Evolutionary conservation across 129 eudicot species (phyloP).

Genomic region (Flaveria robusta): DNA sequence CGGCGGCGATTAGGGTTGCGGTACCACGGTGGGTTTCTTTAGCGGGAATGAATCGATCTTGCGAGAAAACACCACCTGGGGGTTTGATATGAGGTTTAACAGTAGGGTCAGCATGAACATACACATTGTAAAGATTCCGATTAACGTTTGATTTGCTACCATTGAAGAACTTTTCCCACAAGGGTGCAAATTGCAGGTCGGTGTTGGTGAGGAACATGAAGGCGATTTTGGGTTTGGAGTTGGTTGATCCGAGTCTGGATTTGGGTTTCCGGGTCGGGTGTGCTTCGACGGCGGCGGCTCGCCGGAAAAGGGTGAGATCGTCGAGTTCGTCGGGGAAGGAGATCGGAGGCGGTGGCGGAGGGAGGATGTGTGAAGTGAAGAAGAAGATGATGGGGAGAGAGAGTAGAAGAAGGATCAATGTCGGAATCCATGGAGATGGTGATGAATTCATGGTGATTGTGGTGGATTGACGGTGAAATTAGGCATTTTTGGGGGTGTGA

Average conservation of each 20-base stretch:
- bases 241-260: conserved; percentile 49
- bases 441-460: conserved; percentile 19
- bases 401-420: conserved; percentile 36
- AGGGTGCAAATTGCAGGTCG: conserved; percentile 57
- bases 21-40: conserved; percentile 62
- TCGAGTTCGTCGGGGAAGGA: conserved; percentile 78
- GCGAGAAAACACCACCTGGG: conserved; percentile 56
- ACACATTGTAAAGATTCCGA: conserved; percentile 52
- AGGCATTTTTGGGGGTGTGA: conserved; percentile 24
- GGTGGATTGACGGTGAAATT: conserved; percentile 12
- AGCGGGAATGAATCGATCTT: conserved; percentile 42
- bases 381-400: conserved; percentile 63
- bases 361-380: conserved; percentile 48
- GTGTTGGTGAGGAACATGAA: conserved; percentile 79
- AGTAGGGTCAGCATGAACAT: conserved; percentile 77
- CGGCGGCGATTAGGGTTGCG: conserved; percentile 77
- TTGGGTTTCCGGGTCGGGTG: conserved; percentile 46
- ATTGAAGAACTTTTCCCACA: conserved; percentile 66
- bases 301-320: conserved; percentile 77
- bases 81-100: conserved; percentile 35
- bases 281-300: conserved; percentile 47
- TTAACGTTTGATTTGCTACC: conserved; percentile 1
- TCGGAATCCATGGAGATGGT: conserved; percentile 40
- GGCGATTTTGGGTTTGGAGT: conserved; percentile 71
- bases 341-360: conserved; percentile 50